Evolutionary conservation across 2,329 filamentous ascomycete genomes (phyloP).

Genomic region (Penicillium sp.): DNA sequence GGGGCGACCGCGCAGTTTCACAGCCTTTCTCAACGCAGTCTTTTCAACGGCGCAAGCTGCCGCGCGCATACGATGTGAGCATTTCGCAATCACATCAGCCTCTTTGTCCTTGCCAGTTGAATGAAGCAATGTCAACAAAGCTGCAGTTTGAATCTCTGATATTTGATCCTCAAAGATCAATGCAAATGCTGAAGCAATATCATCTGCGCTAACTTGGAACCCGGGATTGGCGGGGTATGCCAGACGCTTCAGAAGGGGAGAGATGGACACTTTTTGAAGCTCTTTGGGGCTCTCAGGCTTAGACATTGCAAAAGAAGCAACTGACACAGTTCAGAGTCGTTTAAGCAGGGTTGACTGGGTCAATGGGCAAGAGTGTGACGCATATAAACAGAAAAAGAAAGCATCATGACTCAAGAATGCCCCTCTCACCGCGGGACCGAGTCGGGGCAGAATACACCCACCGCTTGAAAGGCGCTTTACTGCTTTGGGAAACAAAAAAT

Average conservation of each 20-base stretch:
- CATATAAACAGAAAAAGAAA: neutral
- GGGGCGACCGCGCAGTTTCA: conserved; percentile 60
- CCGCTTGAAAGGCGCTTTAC: conserved; percentile 14
- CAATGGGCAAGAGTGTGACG: neutral
- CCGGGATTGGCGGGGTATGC: conserved; percentile 47
- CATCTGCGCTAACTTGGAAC: conserved; percentile 64
- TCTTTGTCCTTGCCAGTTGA: conserved; percentile 83
- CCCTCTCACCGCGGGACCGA: conserved; percentile 10
- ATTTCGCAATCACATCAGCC: conserved; percentile 81
- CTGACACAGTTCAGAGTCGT: neutral
- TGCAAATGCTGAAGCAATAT: conserved; percentile 87
- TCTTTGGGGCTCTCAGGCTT: conserved; percentile 23
- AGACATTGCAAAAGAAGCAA: conserved; percentile 21
- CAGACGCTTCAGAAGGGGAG: conserved; percentile 49
- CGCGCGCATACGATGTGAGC: conserved; percentile 78
- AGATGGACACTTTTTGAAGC: conserved; percentile 45
- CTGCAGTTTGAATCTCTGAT: conserved; percentile 82
- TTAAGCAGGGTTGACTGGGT: neutral
- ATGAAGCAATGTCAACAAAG: conserved; percentile 85
- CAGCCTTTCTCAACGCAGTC: conserved; percentile 58
- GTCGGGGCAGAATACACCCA: conserved; percentile 18
- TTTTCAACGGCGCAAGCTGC: conserved; percentile 73
- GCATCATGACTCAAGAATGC: conserved; percentile 1
- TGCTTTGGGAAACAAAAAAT: conserved; percentile 23
- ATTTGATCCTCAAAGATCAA: conserved; percentile 89